Percentiles rank a stretch among this genome's conserved stretches.
These are phyloP conservation scores for Macrolepiota fuliginosa DNA, from an alignment of 768 basidiomycete species.

Conservation along the genomic window DNA sequence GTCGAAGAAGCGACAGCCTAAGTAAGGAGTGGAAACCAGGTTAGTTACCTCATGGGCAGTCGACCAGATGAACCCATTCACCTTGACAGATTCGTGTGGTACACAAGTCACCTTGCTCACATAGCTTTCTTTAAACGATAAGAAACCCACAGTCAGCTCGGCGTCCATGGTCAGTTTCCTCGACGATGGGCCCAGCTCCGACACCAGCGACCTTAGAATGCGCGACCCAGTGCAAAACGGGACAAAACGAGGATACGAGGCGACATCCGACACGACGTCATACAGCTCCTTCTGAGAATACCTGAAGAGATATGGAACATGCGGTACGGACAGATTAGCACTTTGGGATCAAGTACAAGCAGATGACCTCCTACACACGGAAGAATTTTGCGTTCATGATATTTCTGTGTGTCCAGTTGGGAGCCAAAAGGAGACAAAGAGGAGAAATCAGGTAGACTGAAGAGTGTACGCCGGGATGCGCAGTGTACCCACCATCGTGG, in stretches of 20 bases:
- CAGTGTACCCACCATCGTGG: constrained; percentile 3
- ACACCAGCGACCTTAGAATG: constrained; percentile 39
- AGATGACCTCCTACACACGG: constrained; percentile 58
- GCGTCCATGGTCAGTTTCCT: constrained; percentile 55
- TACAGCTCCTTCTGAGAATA: constrained; percentile 81
- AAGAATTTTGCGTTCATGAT: constrained; percentile 82
- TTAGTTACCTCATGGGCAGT: constrained; percentile 7
- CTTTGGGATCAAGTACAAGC: constrained; percentile 7
- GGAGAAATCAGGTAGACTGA: constrained; percentile 51
- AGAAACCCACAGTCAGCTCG: constrained; percentile 86
- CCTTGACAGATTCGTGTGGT: constrained; percentile 79
- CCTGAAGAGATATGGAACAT: constrained; percentile 35
- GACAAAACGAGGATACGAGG: constrained; percentile 81
- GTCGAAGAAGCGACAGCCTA: constrained; percentile 73
- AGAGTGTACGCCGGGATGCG: constrained; percentile 21
- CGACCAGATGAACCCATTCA: constrained; percentile 31
- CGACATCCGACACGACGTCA: constrained; percentile 82
- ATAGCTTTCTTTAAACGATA: constrained; percentile 85
- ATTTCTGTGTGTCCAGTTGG: constrained; percentile 51
- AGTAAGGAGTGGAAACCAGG: background rate
- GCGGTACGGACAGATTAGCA: constrained; percentile 4
- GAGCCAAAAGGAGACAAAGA: constrained; percentile 38
- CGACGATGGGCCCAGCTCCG: constrained; percentile 16
- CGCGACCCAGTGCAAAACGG: constrained; percentile 83
- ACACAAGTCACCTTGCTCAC: constrained; percentile 78